These are phyloP conservation scores for Gelatoporia subvermispora DNA, from an alignment of 768 basidiomycete species.

Conservation along the genomic window DNA sequence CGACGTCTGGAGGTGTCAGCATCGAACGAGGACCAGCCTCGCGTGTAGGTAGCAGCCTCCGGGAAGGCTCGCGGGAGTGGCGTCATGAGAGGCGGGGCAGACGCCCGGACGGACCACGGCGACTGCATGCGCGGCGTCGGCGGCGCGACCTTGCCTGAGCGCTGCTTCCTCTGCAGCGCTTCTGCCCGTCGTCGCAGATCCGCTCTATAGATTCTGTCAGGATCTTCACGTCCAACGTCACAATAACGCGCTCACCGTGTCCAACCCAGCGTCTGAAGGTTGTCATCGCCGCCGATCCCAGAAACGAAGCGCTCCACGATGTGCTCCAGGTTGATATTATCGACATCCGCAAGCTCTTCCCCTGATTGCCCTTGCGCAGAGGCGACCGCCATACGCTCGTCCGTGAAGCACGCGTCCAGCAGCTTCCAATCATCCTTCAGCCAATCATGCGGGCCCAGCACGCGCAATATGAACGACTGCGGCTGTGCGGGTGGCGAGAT, in stretches of 20 bases:
- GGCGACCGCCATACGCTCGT: slow-evolving; percentile 54
- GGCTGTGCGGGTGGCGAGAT: not conserved
- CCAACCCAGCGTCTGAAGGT: slow-evolving; percentile 44
- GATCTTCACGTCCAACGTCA: not conserved
- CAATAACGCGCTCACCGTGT: slow-evolving; percentile 39
- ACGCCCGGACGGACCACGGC: not conserved
- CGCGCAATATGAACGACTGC: no score
- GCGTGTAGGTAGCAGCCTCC: slow-evolving; percentile 19
- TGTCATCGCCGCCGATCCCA: slow-evolving; percentile 41
- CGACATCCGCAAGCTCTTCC: slow-evolving; percentile 44
- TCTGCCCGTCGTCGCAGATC: slow-evolving; percentile 45
- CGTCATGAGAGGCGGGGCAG: not conserved
- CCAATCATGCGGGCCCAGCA: slow-evolving; percentile 41
- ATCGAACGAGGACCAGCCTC: not conserved
- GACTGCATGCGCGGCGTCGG: slow-evolving; percentile 41
- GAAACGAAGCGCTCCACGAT: slow-evolving; percentile 59
- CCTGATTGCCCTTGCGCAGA: slow-evolving; percentile 22
- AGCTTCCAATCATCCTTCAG: slow-evolving; percentile 74
- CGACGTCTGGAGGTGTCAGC: not conserved
- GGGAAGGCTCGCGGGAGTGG: slow-evolving; percentile 1
- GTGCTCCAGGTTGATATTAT: slow-evolving; percentile 45
- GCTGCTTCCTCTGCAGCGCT: slow-evolving; percentile 59
- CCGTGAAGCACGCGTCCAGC: slow-evolving; percentile 75
- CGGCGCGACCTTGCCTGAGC: slow-evolving; percentile 49
- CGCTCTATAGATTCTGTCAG: slow-evolving; percentile 33